These are phyloP conservation scores for Trichophyton schoenleinii DNA, from an alignment of 2,329 filamentous ascomycete species.

Conservation along the genomic window DNA sequence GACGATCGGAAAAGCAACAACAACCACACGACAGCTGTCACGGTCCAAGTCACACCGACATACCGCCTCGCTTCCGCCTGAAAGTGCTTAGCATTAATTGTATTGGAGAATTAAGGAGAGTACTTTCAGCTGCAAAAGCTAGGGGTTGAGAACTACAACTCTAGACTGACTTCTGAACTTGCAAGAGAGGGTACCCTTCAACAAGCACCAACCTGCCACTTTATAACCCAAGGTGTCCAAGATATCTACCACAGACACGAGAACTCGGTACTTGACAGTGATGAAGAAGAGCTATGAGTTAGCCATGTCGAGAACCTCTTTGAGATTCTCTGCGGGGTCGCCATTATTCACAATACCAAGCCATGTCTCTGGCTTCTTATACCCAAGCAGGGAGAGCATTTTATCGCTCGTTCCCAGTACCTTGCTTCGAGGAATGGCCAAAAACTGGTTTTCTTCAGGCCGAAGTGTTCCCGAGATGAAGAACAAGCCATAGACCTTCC, in stretches of 20 bases:
- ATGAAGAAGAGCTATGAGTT: neutral
- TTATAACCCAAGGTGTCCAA: too few species aligned
- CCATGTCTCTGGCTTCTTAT: conserved; percentile 4
- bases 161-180: too few species aligned
- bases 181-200: too few species aligned
- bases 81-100: too few species aligned
- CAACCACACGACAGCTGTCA: too few species aligned
- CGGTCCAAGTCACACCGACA: too few species aligned
- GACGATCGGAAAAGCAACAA: too few species aligned
- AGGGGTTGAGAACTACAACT: too few species aligned
- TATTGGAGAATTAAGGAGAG: too few species aligned
- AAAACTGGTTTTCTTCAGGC: conserved; percentile 23
- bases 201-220: too few species aligned
- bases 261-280: neutral
- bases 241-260: neutral
- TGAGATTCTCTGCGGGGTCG: neutral
- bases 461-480: conserved; percentile 25
- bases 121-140: too few species aligned
- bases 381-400: conserved; percentile 3
- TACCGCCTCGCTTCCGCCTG: too few species aligned
- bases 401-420: neutral
- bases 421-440: conserved; percentile 3
- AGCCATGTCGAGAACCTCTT: neutral
- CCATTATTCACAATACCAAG: conserved; percentile 3
- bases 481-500: conserved; percentile 25